Conservation (phyloP, 2,329 filamentous ascomycete species). For the Coniella lustricola region DNA sequence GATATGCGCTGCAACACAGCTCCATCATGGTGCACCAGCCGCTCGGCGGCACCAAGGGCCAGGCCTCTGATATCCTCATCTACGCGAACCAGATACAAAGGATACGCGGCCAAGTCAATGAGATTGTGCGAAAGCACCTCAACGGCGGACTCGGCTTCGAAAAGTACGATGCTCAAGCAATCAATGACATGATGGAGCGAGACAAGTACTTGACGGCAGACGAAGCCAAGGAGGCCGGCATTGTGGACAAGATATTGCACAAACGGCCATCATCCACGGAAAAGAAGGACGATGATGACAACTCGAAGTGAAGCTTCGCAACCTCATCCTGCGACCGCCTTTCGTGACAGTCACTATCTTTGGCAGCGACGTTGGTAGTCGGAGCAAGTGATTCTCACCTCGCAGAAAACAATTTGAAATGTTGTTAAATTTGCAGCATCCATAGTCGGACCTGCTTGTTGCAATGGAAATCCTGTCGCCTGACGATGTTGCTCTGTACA, state of each 20-base stretch:
- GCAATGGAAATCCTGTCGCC: no score
- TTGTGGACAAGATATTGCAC: slow-evolving; percentile 83
- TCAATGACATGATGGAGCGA: slow-evolving; percentile 93
- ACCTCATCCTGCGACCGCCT: no score
- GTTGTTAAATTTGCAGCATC: no score
- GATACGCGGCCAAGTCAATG: slow-evolving; percentile 76
- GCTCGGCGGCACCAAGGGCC: slow-evolving; percentile 62
- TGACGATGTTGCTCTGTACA: no score
- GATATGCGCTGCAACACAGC: slow-evolving; percentile 86
- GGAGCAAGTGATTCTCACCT: no score
- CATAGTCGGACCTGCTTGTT: no score
- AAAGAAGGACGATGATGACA: slow-evolving; percentile 5
- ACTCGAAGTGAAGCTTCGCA: background rate
- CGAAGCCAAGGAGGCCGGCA: slow-evolving; percentile 82
- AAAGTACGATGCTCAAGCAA: slow-evolving; percentile 70
- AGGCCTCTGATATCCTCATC: slow-evolving; percentile 80
- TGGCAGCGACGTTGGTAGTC: no score
- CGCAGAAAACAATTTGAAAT: no score
- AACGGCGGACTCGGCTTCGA: slow-evolving; percentile 70
- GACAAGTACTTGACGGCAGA: slow-evolving; percentile 89
- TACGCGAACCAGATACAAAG: slow-evolving; percentile 95
- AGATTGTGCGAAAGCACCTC: slow-evolving; percentile 81
- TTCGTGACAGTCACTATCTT: no score
- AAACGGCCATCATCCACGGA: slow-evolving; percentile 35
- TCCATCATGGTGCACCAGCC: slow-evolving; percentile 98